These are phyloP conservation scores for Tanozyma kutaoensis DNA, from an alignment of 805 yeast genomes.

Conservation along the genomic window DNA sequence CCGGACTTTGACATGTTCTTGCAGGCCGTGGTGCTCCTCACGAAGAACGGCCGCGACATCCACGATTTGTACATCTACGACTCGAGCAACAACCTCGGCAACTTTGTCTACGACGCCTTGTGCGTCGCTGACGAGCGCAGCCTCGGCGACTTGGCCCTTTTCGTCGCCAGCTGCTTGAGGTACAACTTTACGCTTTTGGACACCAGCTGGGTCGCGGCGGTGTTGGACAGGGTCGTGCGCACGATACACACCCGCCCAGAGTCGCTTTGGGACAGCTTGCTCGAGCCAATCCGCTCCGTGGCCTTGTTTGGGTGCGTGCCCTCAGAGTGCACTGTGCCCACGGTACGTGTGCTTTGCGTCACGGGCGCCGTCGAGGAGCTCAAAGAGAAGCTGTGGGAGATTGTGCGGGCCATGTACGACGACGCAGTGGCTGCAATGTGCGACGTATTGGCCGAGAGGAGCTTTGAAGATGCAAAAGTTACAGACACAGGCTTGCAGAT, in stretches of 20 bases:
- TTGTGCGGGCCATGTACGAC: too few species aligned
- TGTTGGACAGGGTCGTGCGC: conserved; percentile 20
- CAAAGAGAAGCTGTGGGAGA: too few species aligned
- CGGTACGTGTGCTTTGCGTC: too few species aligned
- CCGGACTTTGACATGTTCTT: conserved; percentile 40
- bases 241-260: conserved; percentile 27
- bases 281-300: conserved; percentile 29
- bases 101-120: conserved; percentile 3
- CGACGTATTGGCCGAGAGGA: too few species aligned
- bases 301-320: conserved; percentile 23
- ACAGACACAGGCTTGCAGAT: too few species aligned
- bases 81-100: conserved; percentile 11
- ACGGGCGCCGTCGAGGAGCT: too few species aligned
- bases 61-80: conserved; percentile 37
- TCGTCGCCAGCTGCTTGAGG: conserved; percentile 31
- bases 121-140: too few species aligned
- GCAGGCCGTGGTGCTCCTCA: conserved; percentile 29
- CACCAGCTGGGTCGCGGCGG: conserved; percentile 14
- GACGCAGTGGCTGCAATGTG: too few species aligned
- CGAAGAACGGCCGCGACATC: conserved; percentile 40
- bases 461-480: too few species aligned
- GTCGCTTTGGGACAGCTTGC: conserved; percentile 20
- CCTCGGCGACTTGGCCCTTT: conserved; percentile 10
- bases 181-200: conserved; percentile 33
- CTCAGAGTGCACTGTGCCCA: too few species aligned